Evolutionary conservation across 495 filamentous ascomycete genomes (phyloP), one percentile per base, ranked within the genome.

Genomic region (Lichina pygmaea): DNA sequence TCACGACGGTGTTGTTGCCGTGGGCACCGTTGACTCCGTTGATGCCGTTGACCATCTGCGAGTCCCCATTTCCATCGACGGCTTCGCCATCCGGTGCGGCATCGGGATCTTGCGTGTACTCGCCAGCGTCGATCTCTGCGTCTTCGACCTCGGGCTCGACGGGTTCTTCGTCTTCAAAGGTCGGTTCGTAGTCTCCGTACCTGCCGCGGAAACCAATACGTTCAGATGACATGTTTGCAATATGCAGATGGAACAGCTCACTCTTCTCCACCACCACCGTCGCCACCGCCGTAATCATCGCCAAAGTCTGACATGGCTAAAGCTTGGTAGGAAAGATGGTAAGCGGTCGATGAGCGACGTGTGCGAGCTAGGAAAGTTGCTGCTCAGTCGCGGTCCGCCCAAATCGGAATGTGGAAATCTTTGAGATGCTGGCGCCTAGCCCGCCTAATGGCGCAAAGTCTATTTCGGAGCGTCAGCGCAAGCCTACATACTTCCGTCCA

Each of bases 231-330:
- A 11, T 6, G 2, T 15, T 39, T 39, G 36, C 2, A 15, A 8
- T 12, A 34, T 4, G 33, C 32, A 13, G 41, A 46, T 10, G 13
- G 16, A 39, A 44, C 16, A 12, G 8, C 47, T 38, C 17, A 49
- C 47, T 49, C 47, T 34, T 49, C 49, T 33, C 43, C 49, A 34
- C 36, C 49, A 6, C 33, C 47, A 11, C 9, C 45, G 48, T 46
- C 45, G 45, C 42, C 48, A 34, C 34, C 45, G 34, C 34, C 48
- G 3, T 70, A 68, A 53, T 79, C 70, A 48, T 74, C 77, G 45
- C 75, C 84, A 62, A 76, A 83, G 64, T 93, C 84, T 57, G 82
- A 91, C 84, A 93, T 92, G 36, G 31, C 15, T 13, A 11, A 34
- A 8, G 4, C 24, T 39, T 39, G 36, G 3, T 39, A 5, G 39